These are phyloP conservation scores for Petunia axillaris DNA, from an alignment of 257 asterid species.

Conservation along the genomic window DNA sequence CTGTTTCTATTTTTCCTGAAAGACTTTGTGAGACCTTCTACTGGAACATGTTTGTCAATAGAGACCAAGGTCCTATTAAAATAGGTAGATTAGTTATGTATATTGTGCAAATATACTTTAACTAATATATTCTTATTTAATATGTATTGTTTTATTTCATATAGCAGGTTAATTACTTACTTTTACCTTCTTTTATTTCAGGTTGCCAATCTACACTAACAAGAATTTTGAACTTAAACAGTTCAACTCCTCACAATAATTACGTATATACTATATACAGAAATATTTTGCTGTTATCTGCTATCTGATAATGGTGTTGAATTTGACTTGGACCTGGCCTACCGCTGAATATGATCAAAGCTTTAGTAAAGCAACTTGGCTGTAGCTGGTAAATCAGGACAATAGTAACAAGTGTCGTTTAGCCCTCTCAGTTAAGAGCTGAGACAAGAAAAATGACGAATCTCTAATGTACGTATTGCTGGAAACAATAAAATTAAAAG, in stretches of 20 bases:
- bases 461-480: neutral
- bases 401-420: constrained; percentile 5
- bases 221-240: neutral
- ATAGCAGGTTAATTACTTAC: neutral
- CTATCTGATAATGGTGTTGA: neutral
- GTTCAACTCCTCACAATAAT: too few relatives aligned
- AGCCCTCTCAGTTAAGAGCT: neutral
- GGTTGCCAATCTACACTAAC: neutral
- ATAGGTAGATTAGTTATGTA: neutral
- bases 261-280: neutral
- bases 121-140: neutral
- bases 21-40: neutral
- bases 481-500: neutral
- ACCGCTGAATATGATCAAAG: neutral
- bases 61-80: neutral
- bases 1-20: too few relatives aligned
- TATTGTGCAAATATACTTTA: neutral
- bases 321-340: constrained; percentile 12
- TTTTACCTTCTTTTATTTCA: neutral
- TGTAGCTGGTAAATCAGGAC: constrained; percentile 17
- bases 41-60: neutral
- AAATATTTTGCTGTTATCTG: neutral
- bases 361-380: constrained; percentile 10
- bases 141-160: neutral
- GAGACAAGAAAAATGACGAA: neutral